Evolutionary conservation across 306 rosid genomes (phyloP).

Genomic region (barrel medic (Medicago truncatula)): DNA sequence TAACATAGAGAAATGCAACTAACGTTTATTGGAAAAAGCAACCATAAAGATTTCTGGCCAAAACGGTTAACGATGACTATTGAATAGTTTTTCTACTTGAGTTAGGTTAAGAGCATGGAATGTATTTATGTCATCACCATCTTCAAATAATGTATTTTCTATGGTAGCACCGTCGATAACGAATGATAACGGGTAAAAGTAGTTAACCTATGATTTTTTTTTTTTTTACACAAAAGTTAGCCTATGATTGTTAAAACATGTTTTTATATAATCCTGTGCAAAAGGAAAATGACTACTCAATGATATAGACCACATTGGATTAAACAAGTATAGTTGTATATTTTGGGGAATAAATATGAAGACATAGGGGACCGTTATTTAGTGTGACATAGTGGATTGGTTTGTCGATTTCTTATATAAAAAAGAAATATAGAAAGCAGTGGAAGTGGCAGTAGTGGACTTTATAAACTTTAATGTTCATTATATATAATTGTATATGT

Average conservation of each 20-base stretch:
- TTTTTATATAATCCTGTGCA: too few relatives aligned
- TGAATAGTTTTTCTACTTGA: too few relatives aligned
- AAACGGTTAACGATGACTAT: too few relatives aligned
- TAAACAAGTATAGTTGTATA: neutral
- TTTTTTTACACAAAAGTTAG: too few relatives aligned
- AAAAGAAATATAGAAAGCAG: constrained; percentile 17
- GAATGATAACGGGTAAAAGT: too few relatives aligned
- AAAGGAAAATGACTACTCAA: too few relatives aligned
- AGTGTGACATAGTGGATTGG: constrained; percentile 8
- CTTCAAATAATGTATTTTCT: too few relatives aligned
- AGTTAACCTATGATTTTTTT: too few relatives aligned
- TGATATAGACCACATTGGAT: neutral
- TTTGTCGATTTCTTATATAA: constrained; percentile 35
- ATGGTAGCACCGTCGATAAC: too few relatives aligned
- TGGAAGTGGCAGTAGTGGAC: neutral
- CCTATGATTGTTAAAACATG: too few relatives aligned
- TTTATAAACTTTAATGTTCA: neutral
- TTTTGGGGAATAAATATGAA: neutral
- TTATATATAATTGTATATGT: constrained; percentile 7
- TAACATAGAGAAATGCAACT: constrained; percentile 40
- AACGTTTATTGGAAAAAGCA: constrained; percentile 34
- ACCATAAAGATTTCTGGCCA: neutral
- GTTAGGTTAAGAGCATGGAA: too few relatives aligned
- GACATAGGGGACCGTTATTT: neutral
- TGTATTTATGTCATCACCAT: too few relatives aligned